phyloP scores from a whole-genome alignment of 306 rosid genomes.

The Dryas octopetala region DNA sequence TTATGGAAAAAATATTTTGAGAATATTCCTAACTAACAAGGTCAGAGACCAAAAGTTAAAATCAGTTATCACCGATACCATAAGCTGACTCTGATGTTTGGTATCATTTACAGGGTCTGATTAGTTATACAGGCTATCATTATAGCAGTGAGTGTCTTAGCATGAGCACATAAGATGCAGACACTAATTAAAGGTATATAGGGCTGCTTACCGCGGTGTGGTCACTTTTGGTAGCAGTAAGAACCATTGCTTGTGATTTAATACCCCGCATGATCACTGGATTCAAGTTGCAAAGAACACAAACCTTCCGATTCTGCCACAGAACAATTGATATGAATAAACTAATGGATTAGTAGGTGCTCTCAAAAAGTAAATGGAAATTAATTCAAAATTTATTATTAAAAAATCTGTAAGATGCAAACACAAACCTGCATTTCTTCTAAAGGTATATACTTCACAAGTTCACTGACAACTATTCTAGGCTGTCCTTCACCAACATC shows the following conservation, averaged over 20 bases:
- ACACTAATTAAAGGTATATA: slow-evolving; percentile 2
- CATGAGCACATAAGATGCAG: slow-evolving; percentile 2
- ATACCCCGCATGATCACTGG: slow-evolving; percentile 84
- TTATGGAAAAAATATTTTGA: too few relatives aligned
- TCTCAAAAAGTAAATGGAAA: background rate
- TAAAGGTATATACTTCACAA: slow-evolving; percentile 79
- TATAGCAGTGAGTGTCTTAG: background rate
- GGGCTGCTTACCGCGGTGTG: slow-evolving; percentile 54
- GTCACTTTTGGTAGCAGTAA: slow-evolving; percentile 76
- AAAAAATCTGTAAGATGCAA: background rate
- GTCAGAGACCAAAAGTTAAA: too few relatives aligned
- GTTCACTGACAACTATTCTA: slow-evolving; percentile 93
- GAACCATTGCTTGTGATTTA: slow-evolving; percentile 97
- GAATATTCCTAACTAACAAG: too few relatives aligned
- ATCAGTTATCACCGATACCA: too few relatives aligned
- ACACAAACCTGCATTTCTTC: slow-evolving; percentile 89
- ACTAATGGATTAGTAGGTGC: background rate
- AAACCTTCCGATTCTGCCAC: slow-evolving; percentile 84
- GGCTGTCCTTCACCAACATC: slow-evolving; percentile 83
- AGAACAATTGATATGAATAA: slow-evolving; percentile 22
- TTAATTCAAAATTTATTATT: background rate
- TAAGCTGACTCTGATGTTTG: background rate
- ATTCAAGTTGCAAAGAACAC: slow-evolving; percentile 92
- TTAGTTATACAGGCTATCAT: background rate
- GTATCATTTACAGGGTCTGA: background rate